These are phyloP conservation scores for Auriculariales sp. DNA, from an alignment of 768 basidiomycete genomes.

Conservation along the genomic window DNA sequence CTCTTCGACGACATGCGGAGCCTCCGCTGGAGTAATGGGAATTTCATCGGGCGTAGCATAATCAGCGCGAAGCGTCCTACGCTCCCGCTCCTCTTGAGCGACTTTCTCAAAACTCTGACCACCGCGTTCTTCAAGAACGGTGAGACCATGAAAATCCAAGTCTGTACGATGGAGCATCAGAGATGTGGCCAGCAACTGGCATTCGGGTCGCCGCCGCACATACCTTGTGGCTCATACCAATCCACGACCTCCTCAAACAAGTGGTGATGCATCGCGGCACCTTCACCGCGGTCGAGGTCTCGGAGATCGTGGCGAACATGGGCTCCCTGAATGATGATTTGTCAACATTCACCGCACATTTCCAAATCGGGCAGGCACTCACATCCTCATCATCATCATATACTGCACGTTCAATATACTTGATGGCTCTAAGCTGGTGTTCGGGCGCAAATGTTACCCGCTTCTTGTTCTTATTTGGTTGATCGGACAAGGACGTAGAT, in stretches of 20 bases:
- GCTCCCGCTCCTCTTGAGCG: conserved; percentile 64
- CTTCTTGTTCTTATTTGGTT: conserved; percentile 41
- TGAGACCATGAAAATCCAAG: conserved; percentile 25
- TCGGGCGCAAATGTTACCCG: conserved; percentile 68
- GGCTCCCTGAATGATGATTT: conserved; percentile 44
- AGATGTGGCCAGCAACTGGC: neutral
- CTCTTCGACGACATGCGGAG: conserved; percentile 48
- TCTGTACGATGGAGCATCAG: neutral
- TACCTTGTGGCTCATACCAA: conserved; percentile 73
- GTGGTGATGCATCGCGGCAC: conserved; percentile 69
- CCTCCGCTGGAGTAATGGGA: conserved; percentile 67
- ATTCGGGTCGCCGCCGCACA: conserved; percentile 17
- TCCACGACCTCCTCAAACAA: conserved; percentile 77
- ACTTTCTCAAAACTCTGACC: conserved; percentile 52
- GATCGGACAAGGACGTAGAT: conserved; percentile 3
- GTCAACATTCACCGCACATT: conserved; percentile 15
- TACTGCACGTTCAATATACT: conserved; percentile 70
- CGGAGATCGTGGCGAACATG: conserved; percentile 59
- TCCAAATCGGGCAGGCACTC: conserved; percentile 37
- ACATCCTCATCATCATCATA: conserved; percentile 88
- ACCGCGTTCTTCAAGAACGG: conserved; percentile 29
- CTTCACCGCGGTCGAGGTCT: conserved; percentile 79
- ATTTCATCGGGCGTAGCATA: conserved; percentile 60
- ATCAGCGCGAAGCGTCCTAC: conserved; percentile 57
- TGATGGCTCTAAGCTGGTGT: conserved; percentile 55